Evolutionary conservation across 2,329 filamentous ascomycete genomes (phyloP), one percentile per base, ranked within the genome.

Genomic region (Trichoderma semiorbis): DNA sequence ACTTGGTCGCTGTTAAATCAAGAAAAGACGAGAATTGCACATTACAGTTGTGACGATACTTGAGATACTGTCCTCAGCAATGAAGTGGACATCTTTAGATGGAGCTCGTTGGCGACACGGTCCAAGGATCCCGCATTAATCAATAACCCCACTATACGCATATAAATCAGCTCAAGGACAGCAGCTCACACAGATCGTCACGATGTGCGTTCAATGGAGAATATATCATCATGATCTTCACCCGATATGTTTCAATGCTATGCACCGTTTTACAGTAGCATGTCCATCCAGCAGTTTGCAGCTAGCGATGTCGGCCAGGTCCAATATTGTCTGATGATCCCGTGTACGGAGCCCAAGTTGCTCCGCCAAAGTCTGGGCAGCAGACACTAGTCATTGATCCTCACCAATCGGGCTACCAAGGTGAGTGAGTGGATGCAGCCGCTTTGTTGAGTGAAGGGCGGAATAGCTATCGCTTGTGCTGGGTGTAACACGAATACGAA

Each of bases 71-170:
- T 34, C 39, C 18, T 62, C 7, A 26, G 39, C 24, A 53, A 7
- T 36, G n/a, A 34, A 32, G 53, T 60, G 65, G 65, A 69, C 57
- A 50, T 60, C 2, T 8, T 61, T 24, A 8, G 39, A 64, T 50
- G 61, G 39, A 64, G 61, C 61, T 64, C 3, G 24, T 50, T 64
- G 39, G 30, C 7, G 24, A 43, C 64, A 58, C 18, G 24, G 50
- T 21, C 10, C 11, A 24, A 21, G 26, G 0, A 34, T 21, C n/a
- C 68, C 70, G 70, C 65, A 57, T 74, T 72, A 65, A 34, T 75
- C 72, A 70, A 77, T 76, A 76, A 70, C 75, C 69, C 66, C 73
- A 62, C 14, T 77, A 76, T 7, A n/a, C 72, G 73, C 75, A 76
- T 75, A 53, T 18, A 57, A 12, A 50, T 36, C n/a, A 36, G 21